phyloP scores from a whole-genome alignment of 2,329 filamentous ascomycete genomes.

The Leptographium flavum region DNA sequence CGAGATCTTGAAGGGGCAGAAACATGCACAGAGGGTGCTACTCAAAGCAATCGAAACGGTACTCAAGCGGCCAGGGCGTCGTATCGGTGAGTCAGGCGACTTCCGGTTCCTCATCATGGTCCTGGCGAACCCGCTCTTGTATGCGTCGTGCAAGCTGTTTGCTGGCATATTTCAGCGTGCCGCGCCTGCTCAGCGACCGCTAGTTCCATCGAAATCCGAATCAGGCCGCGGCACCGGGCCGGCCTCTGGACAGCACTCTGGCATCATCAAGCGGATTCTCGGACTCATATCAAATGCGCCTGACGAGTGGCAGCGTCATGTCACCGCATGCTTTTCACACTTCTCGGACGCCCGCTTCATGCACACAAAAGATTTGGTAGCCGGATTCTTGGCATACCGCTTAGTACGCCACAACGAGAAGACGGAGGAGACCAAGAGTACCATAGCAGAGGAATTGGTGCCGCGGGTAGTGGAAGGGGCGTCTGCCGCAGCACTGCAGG shows the following conservation, averaged over 20 bases:
- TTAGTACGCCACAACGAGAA: constrained; percentile 58
- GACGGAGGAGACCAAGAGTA: constrained; percentile 42
- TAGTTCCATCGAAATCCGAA: not conserved
- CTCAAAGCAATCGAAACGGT: constrained; percentile 68
- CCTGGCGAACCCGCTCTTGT: constrained; percentile 63
- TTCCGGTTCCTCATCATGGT: constrained; percentile 67
- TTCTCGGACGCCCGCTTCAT: constrained; percentile 55
- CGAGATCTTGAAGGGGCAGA: constrained; percentile 41
- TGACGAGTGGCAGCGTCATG: constrained; percentile 58
- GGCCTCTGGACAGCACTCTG: constrained; percentile 56
- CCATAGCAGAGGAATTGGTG: constrained; percentile 53
- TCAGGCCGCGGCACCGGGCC: constrained; percentile 23
- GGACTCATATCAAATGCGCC: constrained; percentile 67
- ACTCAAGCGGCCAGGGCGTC: constrained; percentile 63
- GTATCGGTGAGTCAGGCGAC: constrained; percentile 53
- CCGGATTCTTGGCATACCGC: constrained; percentile 69
- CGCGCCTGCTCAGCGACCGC: constrained; percentile 3
- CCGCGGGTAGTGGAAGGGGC: constrained; percentile 57
- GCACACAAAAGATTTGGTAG: constrained; percentile 60
- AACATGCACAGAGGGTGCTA: constrained; percentile 53
- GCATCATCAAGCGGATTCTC: constrained; percentile 71
- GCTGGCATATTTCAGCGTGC: constrained; percentile 20
- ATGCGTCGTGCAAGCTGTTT: constrained; percentile 27
- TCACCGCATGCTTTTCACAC: constrained; percentile 66
- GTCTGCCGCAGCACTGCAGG: constrained; percentile 58